Conservation (phyloP, 2,329 filamentous ascomycete species). For the Zymoseptoria pseudotritici region DNA sequence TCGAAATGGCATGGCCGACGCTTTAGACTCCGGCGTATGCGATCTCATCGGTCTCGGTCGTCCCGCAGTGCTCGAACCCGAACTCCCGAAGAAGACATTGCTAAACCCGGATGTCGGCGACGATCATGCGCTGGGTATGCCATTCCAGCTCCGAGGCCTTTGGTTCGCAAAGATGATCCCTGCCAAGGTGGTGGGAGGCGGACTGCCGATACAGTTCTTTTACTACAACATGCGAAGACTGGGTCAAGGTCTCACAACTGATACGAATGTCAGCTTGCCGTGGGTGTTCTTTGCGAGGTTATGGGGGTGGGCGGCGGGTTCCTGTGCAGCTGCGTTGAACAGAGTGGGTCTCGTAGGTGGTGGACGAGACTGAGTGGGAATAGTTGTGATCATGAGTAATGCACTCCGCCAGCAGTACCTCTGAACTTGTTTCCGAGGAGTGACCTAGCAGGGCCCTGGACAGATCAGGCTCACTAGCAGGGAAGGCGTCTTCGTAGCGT, state of each 20-base stretch:
- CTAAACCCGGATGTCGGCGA: slow-evolving; percentile 27
- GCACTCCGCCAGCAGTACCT: neutral
- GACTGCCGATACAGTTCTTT: slow-evolving; percentile 29
- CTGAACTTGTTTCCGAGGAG: too few relatives aligned
- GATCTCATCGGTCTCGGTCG: slow-evolving; percentile 45
- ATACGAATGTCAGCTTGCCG: slow-evolving; percentile 27
- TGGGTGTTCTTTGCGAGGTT: slow-evolving; percentile 17
- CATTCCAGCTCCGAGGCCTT: slow-evolving; percentile 25
- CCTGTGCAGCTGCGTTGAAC: neutral
- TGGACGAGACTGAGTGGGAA: neutral
- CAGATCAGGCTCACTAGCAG: too few relatives aligned
- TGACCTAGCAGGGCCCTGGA: too few relatives aligned
- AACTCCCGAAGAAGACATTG: slow-evolving; percentile 33
- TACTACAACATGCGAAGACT: slow-evolving; percentile 31
- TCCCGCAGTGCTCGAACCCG: slow-evolving; percentile 40
- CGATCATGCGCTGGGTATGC: slow-evolving; percentile 21
- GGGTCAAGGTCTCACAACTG: slow-evolving; percentile 23
- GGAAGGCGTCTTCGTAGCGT: too few relatives aligned
- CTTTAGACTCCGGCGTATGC: slow-evolving; percentile 40
- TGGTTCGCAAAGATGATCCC: slow-evolving; percentile 30
- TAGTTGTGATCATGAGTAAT: neutral
- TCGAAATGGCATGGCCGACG: slow-evolving; percentile 43
- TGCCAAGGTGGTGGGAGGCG: slow-evolving; percentile 27
- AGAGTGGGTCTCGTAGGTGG: neutral
- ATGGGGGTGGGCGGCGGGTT: neutral